A percentile compares a stretch with the other conserved stretches of the same genome.
phyloP scores from a whole-genome alignment of 2,329 filamentous ascomycete genomes.

The Colletotrichum somersetense region DNA sequence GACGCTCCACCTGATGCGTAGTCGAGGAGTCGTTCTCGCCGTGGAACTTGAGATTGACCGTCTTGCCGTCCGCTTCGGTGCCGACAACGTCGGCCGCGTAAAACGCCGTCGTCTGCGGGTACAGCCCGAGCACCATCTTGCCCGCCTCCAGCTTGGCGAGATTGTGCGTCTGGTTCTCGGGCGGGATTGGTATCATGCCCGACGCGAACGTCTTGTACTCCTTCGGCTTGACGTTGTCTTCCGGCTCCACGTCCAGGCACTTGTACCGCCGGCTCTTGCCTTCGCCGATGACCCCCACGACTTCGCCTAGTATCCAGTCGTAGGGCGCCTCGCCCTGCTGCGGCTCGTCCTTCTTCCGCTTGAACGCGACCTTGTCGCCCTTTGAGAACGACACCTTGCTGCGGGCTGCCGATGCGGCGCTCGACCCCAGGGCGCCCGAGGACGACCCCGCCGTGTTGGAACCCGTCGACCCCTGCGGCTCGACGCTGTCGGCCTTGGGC shows the following conservation, averaged over 20 bases:
- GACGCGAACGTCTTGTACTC: constrained; percentile 79
- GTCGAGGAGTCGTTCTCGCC: constrained; percentile 81
- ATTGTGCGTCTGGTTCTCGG: constrained; percentile 60
- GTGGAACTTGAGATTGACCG: constrained; percentile 79
- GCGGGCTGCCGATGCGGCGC: constrained; percentile 40
- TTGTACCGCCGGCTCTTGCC: constrained; percentile 83
- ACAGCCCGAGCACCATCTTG: constrained; percentile 81
- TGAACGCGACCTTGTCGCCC: constrained; percentile 76
- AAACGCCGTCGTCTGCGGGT: constrained; percentile 87
- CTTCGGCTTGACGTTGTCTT: constrained; percentile 74
- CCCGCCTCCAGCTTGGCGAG: constrained; percentile 74
- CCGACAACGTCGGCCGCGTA: constrained; percentile 87
- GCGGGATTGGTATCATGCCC: constrained; percentile 82
- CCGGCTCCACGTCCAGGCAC: constrained; percentile 83
- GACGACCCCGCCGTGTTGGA: constrained; percentile 51
- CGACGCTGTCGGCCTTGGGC: constrained; percentile 68
- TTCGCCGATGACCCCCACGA: constrained; percentile 80
- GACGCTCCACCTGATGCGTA: constrained; percentile 79
- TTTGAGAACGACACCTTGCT: constrained; percentile 69
- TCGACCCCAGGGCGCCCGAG: constrained; percentile 40
- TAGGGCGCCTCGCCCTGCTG: constrained; percentile 59
- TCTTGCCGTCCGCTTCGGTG: constrained; percentile 65
- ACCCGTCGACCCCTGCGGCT: constrained; percentile 61
- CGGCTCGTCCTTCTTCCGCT: constrained; percentile 63
- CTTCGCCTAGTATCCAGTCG: constrained; percentile 83